Conservation (phyloP, 306 rosid species). For the Ammopiptanthus mongolicus region DNA sequence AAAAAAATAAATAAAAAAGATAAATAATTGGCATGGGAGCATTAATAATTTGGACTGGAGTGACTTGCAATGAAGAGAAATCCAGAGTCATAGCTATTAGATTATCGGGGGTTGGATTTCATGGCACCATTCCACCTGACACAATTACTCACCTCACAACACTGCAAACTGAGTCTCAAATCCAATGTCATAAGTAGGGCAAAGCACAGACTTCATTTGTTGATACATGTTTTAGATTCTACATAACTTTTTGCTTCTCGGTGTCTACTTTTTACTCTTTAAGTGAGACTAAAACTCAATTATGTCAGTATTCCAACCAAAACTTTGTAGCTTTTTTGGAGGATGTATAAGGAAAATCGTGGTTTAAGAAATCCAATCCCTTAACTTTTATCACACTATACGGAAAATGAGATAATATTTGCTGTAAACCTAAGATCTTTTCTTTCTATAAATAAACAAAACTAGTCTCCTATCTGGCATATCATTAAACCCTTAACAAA, state of each 20-base stretch:
- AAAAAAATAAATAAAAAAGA: no score
- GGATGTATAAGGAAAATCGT: background rate
- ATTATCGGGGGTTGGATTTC: slow-evolving; percentile 83
- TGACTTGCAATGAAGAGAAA: slow-evolving; percentile 58
- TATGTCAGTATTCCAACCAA: background rate
- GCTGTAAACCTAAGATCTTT: background rate
- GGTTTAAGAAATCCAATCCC: background rate
- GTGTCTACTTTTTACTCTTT: background rate
- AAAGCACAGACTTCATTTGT: background rate
- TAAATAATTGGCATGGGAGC: slow-evolving; percentile 67
- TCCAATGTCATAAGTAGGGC: slow-evolving; percentile 65
- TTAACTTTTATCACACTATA: background rate
- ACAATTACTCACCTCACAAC: slow-evolving; percentile 67
- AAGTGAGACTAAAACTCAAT: background rate
- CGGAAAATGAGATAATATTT: background rate
- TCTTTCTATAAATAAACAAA: background rate
- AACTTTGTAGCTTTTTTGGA: background rate
- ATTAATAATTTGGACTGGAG: slow-evolving; percentile 82
- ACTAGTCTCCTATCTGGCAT: background rate
- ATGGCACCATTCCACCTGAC: slow-evolving; percentile 64
- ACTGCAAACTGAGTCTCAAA: slow-evolving; percentile 76
- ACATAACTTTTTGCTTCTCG: background rate
- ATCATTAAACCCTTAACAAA: background rate
- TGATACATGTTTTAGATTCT: slow-evolving; percentile 11
- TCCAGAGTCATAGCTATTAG: slow-evolving; percentile 63